Percentiles rank a stretch among this genome's conserved stretches.
These are phyloP conservation scores for Saposhnikovia divaricata DNA, from an alignment of 129 eudicot species.

Conservation along the genomic window DNA sequence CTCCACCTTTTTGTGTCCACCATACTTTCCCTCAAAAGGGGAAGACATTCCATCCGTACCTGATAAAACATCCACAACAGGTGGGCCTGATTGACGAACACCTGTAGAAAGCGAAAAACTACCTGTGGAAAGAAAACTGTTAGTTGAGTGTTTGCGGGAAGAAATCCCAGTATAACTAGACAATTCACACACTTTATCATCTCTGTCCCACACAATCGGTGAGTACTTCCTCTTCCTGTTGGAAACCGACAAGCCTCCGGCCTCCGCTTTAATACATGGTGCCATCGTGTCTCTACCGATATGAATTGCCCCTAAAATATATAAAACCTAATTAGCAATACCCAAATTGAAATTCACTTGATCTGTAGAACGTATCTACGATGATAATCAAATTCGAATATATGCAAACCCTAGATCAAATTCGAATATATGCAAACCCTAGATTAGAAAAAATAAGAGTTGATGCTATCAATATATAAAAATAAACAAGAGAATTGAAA, in stretches of 20 bases:
- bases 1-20: not conserved
- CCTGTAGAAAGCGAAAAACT: not conserved
- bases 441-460: not conserved
- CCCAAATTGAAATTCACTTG: not conserved
- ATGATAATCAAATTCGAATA: not conserved
- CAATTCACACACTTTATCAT: constrained; percentile 28
- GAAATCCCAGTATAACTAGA: not conserved
- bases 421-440: not conserved
- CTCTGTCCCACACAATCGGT: constrained; percentile 73
- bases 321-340: not conserved
- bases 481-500: not conserved
- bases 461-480: not conserved
- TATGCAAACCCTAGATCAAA: not conserved
- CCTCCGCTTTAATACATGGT: not conserved
- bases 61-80: constrained; percentile 9
- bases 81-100: not conserved
- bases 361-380: not conserved
- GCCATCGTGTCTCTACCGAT: not conserved
- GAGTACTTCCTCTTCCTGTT: constrained; percentile 65
- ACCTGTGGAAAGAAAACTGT: not conserved
- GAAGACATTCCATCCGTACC: constrained; percentile 2
- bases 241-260: not conserved
- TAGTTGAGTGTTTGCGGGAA: constrained; percentile 8
- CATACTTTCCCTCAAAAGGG: not conserved
- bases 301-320: not conserved